Evolutionary conservation across 208 protist species (phyloP).

Genomic region (Trypanosoma vivax): DNA sequence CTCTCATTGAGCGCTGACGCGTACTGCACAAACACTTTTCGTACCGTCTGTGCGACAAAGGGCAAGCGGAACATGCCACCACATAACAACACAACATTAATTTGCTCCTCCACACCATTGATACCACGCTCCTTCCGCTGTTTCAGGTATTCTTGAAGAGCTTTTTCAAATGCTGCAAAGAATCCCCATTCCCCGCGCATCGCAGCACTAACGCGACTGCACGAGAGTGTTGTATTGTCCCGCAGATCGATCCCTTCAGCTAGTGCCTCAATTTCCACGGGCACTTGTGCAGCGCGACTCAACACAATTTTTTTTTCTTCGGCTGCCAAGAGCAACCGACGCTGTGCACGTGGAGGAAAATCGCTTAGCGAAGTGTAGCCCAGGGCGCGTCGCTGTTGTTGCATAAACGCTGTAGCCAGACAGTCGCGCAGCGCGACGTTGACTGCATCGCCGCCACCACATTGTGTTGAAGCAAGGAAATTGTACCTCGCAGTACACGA

Average conservation of each 20-base stretch:
- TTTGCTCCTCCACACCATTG: slow-evolving; percentile 6
- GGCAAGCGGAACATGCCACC: slow-evolving; percentile 80
- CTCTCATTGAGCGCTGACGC: neutral
- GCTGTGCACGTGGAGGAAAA: slow-evolving; percentile 68
- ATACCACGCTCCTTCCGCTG: slow-evolving; percentile 11
- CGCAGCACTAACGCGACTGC: slow-evolving; percentile 57
- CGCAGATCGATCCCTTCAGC: slow-evolving; percentile 84
- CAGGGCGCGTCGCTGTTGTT: slow-evolving; percentile 60
- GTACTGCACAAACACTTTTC: slow-evolving; percentile 21
- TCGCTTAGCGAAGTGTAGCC: slow-evolving; percentile 28
- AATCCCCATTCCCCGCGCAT: slow-evolving; percentile 61
- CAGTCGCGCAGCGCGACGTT: slow-evolving; percentile 57
- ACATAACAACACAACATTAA: slow-evolving; percentile 53
- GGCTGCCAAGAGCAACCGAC: slow-evolving; percentile 47
- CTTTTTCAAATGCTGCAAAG: slow-evolving; percentile 48
- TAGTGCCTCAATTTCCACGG: slow-evolving; percentile 84
- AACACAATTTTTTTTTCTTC: slow-evolving; percentile 80
- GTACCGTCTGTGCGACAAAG: slow-evolving; percentile 34
- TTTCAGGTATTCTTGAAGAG: slow-evolving; percentile 42
- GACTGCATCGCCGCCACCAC: slow-evolving; percentile 58
- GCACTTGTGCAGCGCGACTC: slow-evolving; percentile 47
- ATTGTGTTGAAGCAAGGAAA: slow-evolving; percentile 1
- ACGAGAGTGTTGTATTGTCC: slow-evolving; percentile 61
- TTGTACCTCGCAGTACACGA: neutral
- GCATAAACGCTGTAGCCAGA: slow-evolving; percentile 68